phyloP scores from a whole-genome alignment of 495 filamentous ascomycete genomes.

The Letharia columbiana region DNA sequence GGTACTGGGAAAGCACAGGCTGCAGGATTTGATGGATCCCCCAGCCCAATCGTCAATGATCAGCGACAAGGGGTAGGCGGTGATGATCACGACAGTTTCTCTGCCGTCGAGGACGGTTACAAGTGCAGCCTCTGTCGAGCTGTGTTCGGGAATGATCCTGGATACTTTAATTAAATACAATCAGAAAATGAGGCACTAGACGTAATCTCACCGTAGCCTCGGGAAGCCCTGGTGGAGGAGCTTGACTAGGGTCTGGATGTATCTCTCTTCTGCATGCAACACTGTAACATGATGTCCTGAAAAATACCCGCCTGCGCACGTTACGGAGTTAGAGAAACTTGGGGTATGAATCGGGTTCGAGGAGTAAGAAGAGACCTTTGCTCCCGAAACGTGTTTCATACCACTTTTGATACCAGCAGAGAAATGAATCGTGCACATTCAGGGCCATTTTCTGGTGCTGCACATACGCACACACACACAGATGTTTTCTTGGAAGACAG shows the following conservation, averaged over 20 bases:
- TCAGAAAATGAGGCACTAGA: background rate
- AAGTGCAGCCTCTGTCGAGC: constrained; percentile 74
- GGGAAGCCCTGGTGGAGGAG: constrained; percentile 74
- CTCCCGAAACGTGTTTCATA: background rate
- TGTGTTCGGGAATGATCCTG: constrained; percentile 70
- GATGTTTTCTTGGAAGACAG: constrained; percentile 47
- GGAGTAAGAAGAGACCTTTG: background rate
- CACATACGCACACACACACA: constrained; percentile 48
- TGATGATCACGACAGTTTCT: constrained; percentile 65
- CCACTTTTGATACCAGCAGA: constrained; percentile 1
- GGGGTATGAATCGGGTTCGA: background rate
- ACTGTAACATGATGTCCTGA: constrained; percentile 44
- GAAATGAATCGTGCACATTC: constrained; percentile 56
- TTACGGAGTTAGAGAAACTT: background rate
- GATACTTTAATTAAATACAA: background rate
- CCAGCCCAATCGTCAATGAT: constrained; percentile 67
- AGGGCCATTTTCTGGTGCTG: constrained; percentile 55
- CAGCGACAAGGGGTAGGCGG: constrained; percentile 72
- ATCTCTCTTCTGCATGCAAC: constrained; percentile 70
- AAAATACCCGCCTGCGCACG: constrained; percentile 14
- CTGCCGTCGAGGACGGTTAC: constrained; percentile 69
- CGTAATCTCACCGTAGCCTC: constrained; percentile 36
- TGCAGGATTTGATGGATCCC: constrained; percentile 80
- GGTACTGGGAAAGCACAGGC: background rate
- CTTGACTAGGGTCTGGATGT: constrained; percentile 65